Evolutionary conservation across 331 rosid species (phyloP), one percentile per base, ranked within the genome.

Genomic region (Malus hybrid): DNA sequence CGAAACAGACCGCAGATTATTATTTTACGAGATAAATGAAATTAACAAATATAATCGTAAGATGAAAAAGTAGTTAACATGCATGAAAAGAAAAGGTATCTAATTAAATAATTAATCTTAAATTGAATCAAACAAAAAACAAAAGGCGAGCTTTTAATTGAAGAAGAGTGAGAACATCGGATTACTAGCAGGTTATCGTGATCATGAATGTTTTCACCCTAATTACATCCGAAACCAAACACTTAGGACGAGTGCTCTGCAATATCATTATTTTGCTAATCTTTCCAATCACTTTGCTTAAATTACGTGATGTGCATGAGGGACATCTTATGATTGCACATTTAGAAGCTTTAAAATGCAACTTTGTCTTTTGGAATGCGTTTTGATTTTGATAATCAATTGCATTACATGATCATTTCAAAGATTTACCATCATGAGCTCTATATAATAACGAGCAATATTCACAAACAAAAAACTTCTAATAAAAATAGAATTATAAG

Each of bases 281-380:
- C 27, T 22, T 67, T 55, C 27, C 56, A 36, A 15, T 13, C 50
- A 67, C 56, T 39, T 67, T 67, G 34, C 71, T 42, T 20, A 67
- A 67, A 67, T 27, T 67, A 67, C 71, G 71, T 67, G 71, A 46
- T 42, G 34, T 67, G 71, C 71, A 67, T 67, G 71, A 67, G 52
- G 14, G 32, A 39, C 24, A 67, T 67, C 10, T 12, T 56, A 59
- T 73, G 36, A 73, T 59, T 34, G 44, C 55, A 24, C 76, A 73
- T 73, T 59, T 36, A 34, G 57, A 72, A 39, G 14, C 29, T 52
- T 52, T 70, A 39, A 70, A 32, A 50, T 69, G 15, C 31, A 62
- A 62, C 67, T 62, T 62, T 28, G 57, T 16, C 16, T 62, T 62
- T 28, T 60, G 33, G 36, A 62, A 62, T 14, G 67, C 36, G 39